A percentile compares a stretch with the other conserved stretches of the same genome.
phyloP scores from a whole-genome alignment of 164 flowering plant genomes.

The Buxus sempervirens region DNA sequence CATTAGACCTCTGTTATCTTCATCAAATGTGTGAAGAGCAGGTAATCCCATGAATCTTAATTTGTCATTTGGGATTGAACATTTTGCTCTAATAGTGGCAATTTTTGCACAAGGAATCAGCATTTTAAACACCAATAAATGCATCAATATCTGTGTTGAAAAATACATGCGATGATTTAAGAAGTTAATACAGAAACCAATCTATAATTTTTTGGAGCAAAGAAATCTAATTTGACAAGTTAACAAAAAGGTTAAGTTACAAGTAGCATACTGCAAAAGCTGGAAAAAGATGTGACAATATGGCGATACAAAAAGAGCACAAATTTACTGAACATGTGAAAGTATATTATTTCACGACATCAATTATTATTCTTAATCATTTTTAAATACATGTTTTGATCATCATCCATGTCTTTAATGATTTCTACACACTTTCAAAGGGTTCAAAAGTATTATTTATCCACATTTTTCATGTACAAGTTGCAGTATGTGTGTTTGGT shows the following conservation, averaged over 20 bases:
- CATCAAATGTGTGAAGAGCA: neutral
- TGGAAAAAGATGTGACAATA: neutral
- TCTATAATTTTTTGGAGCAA: too few species aligned
- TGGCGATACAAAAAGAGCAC: neutral
- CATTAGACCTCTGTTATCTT: neutral
- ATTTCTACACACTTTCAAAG: neutral
- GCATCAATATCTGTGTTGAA: neutral
- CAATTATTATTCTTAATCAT: too few species aligned
- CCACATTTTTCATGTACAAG: neutral
- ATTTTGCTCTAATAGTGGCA: neutral
- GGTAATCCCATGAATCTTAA: neutral
- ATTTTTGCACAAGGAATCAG: neutral
- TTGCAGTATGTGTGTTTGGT: neutral
- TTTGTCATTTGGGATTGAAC: neutral
- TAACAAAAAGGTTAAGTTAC: neutral
- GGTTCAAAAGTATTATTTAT: neutral
- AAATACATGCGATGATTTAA: neutral
- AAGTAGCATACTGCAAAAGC: neutral
- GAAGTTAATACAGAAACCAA: neutral
- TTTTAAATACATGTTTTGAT: neutral
- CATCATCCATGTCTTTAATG: neutral
- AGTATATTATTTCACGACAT: neutral
- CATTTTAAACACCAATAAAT: neutral
- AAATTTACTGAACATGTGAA: neutral
- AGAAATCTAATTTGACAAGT: neutral